Evolutionary conservation across 768 basidiomycete species (phyloP), one percentile per base, ranked within the genome.

Genomic region (Hygrophorus russula): DNA sequence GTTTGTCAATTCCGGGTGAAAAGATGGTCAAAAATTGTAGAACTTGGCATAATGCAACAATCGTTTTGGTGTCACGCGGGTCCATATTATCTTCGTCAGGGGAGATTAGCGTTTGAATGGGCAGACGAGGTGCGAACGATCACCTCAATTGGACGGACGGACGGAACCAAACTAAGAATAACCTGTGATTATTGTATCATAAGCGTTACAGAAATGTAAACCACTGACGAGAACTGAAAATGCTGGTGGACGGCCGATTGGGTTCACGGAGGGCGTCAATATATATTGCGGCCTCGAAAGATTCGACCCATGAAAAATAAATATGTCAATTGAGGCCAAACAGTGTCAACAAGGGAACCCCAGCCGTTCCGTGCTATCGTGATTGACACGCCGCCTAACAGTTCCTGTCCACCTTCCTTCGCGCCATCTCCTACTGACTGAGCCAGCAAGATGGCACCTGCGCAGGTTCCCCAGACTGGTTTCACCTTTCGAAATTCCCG

Each of bases 391-490:
- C 82, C 90, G 24, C 80, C 80, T 9, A 94, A 63, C 11, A 92
- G 69, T 52, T 92, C 86, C 59, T 94, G 91, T 1, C 90, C 90
- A 24, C 85, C 87, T 53, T 79, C 81, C 66, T 90, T 91, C 2
- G 80, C 75, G 35, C 83, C 82, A 35, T 81, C 76, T n/a, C n/a
- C 42, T 2, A 89, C 75, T 10, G 70, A 63, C 49, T 81, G 70
- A 2, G 91, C 74, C 36, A 97, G 74, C 14, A 97, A 67, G 42
- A 97, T 96, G 32, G 92, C 92, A 9, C 94, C 93, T 0, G 93
- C 93, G 60, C 93, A 98, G 0, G 91, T 96, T 2, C 93, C 93
- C 91, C 91, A 98, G 2, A 92, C 76, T 0, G 89, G 80, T 56
- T 83, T 89, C 0, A 54, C 58, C 50, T 67, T 66, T n/a, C 80